A percentile compares a stretch with the other conserved stretches of the same genome.
These are phyloP conservation scores for Carex myosuroides DNA, from an alignment of 176 grass and related monocot genomes.

Conservation along the genomic window DNA sequence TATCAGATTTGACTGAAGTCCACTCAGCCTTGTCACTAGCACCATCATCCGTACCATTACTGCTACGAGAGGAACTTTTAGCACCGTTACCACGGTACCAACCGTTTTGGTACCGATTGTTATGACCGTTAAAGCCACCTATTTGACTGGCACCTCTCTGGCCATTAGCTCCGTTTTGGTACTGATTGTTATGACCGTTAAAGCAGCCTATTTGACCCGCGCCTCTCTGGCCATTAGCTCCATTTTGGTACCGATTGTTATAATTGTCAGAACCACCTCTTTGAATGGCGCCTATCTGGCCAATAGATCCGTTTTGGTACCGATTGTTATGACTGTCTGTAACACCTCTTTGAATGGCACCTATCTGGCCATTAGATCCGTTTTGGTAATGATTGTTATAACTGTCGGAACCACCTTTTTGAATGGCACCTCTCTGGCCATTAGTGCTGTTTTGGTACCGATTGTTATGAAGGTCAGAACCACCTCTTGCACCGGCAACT, in stretches of 20 bases:
- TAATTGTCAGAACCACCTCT: not conserved
- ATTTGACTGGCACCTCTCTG: not conserved
- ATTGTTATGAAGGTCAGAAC: not conserved
- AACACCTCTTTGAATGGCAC: not conserved
- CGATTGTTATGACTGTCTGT: not conserved
- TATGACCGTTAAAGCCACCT: not conserved
- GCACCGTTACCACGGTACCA: not conserved
- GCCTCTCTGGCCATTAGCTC: not conserved
- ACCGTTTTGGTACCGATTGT: not conserved
- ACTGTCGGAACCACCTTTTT: not conserved
- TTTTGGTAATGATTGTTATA: not conserved
- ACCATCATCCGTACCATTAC: not conserved
- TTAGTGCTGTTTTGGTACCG: not conserved
- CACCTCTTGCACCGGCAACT: too few relatives aligned
- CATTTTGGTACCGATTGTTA: slow-evolving; percentile 1
- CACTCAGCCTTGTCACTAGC: not conserved
- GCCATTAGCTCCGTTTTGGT: not conserved
- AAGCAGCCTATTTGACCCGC: not conserved
- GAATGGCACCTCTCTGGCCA: not conserved
- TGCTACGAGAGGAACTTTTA: not conserved
- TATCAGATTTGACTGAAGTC: slow-evolving; percentile 3
- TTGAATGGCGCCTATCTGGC: not conserved
- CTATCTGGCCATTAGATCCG: not conserved
- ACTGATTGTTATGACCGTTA: too few relatives aligned
- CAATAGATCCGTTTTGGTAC: not conserved